Evolutionary conservation across 345 rosid genomes (phyloP).

Genomic region (Hypericum perforatum): DNA sequence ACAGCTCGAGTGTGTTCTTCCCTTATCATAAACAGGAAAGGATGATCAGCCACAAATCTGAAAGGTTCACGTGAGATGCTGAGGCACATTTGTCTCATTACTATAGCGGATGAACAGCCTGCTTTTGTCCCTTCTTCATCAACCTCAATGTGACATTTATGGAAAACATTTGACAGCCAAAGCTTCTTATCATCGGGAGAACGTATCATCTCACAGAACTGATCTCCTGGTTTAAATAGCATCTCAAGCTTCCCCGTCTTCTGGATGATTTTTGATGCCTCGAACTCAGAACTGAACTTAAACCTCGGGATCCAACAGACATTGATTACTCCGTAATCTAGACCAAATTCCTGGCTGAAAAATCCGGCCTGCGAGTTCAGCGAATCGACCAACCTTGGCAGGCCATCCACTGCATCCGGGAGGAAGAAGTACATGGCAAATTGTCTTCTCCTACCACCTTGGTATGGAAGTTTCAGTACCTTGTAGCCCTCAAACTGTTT

Average conservation of each 20-base stretch:
- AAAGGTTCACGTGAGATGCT: too few species aligned
- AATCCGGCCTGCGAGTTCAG: background rate
- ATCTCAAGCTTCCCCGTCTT: conserved; percentile 2
- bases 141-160: conserved; percentile 11
- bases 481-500: conserved; percentile 4
- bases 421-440: conserved; percentile 14
- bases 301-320: conserved; percentile 9
- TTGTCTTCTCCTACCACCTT: background rate
- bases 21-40: background rate
- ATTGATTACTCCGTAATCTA: background rate
- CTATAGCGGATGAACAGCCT: background rate
- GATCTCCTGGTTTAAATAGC: background rate
- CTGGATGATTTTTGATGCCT: background rate
- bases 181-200: background rate
- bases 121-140: conserved; percentile 15
- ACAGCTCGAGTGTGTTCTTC: background rate
- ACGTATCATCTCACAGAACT: conserved; percentile 7
- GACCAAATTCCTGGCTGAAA: background rate
- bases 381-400: conserved; percentile 3
- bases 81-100: too few species aligned
- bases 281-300: conserved; percentile 3
- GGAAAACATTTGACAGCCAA: conserved; percentile 1
- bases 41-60: conserved; percentile 1
- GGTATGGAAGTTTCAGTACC: conserved; percentile 8
- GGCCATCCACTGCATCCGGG: conserved; percentile 6